Percentiles rank a stretch among this genome's conserved stretches.
These are phyloP conservation scores for Mallotus japonicus DNA, from an alignment of 441 rosid species.

Conservation along the genomic window DNA sequence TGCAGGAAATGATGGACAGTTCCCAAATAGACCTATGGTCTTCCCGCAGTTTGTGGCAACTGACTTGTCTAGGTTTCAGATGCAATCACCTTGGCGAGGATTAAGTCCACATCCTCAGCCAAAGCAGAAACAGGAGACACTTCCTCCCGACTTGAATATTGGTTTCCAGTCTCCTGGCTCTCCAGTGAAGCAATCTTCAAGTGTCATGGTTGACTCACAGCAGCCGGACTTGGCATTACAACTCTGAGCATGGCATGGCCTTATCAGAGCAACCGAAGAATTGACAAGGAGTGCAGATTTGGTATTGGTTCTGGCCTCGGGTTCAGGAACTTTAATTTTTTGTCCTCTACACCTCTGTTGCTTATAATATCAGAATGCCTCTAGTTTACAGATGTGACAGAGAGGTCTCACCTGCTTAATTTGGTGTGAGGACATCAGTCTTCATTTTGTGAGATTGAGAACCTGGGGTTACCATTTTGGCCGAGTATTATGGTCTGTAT, in stretches of 20 bases:
- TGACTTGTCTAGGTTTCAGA: slow-evolving; percentile 60
- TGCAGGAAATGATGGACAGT: slow-evolving; percentile 43
- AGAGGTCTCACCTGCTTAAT: slow-evolving; percentile 15
- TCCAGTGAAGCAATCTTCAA: slow-evolving; percentile 71
- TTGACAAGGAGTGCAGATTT: slow-evolving; percentile 11
- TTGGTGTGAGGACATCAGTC: background rate
- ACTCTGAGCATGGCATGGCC: slow-evolving; percentile 40
- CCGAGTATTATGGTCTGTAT: slow-evolving; percentile 7
- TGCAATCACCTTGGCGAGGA: slow-evolving; percentile 63
- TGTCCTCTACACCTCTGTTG: slow-evolving; percentile 1
- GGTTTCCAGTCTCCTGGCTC: slow-evolving; percentile 89
- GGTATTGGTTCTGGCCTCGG: slow-evolving; percentile 7
- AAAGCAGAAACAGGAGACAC: slow-evolving; percentile 64
- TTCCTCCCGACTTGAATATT: slow-evolving; percentile 86
- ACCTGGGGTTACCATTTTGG: slow-evolving; percentile 2
- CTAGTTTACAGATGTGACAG: slow-evolving; percentile 3
- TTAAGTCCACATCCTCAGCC: slow-evolving; percentile 50
- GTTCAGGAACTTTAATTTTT: background rate
- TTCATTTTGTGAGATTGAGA: slow-evolving; percentile 9
- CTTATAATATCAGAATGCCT: slow-evolving; percentile 19
- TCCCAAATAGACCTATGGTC: slow-evolving; percentile 47
- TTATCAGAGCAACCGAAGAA: background rate
- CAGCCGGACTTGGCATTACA: slow-evolving; percentile 94
- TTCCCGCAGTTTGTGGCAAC: slow-evolving; percentile 60
- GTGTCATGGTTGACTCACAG: slow-evolving; percentile 68